Percentiles rank a stretch among this genome's conserved stretches.
These are phyloP conservation scores for Pseudocercospora fuligena DNA, from an alignment of 2,329 filamentous ascomycete genomes.

Conservation along the genomic window DNA sequence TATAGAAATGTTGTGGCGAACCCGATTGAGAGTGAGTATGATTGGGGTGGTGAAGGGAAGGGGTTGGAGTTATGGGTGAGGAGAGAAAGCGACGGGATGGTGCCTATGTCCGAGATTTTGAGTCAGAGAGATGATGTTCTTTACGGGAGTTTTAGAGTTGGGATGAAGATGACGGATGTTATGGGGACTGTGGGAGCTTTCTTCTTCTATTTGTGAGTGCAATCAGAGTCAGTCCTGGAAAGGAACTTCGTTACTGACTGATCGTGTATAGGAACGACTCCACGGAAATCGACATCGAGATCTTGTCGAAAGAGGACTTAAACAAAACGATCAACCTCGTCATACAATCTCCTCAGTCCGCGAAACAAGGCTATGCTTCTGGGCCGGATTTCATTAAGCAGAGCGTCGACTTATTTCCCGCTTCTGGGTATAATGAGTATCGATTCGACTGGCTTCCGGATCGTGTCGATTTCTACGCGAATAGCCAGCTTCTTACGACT, in stretches of 20 bases:
- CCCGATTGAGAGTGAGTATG: slow-evolving; percentile 47
- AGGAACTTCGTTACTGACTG: neutral
- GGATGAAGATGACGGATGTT: slow-evolving; percentile 66
- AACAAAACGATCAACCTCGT: slow-evolving; percentile 71
- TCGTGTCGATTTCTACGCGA: slow-evolving; percentile 71
- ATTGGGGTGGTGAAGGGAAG: slow-evolving; percentile 52
- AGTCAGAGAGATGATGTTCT: slow-evolving; percentile 64
- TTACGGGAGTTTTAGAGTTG: slow-evolving; percentile 72
- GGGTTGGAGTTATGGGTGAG: slow-evolving; percentile 64
- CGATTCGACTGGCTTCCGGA: slow-evolving; percentile 73
- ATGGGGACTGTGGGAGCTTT: slow-evolving; percentile 76
- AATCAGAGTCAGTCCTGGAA: too few species aligned
- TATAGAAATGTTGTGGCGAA: slow-evolving; percentile 63
- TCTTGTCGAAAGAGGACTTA: slow-evolving; percentile 64
- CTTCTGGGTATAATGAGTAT: slow-evolving; percentile 73
- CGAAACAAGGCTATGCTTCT: slow-evolving; percentile 63
- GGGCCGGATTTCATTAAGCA: slow-evolving; percentile 61
- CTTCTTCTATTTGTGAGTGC: slow-evolving; percentile 71
- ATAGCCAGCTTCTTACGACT: slow-evolving; percentile 64
- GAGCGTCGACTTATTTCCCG: slow-evolving; percentile 69
- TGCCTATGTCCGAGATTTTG: slow-evolving; percentile 69
- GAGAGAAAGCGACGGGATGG: slow-evolving; percentile 37
- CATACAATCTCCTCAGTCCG: slow-evolving; percentile 69
- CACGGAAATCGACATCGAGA: slow-evolving; percentile 81
- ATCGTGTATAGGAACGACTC: slow-evolving; percentile 64